Base-by-base conservation (phyloP, 805 yeast genomes). In the Naumovozyma baii region DNA sequence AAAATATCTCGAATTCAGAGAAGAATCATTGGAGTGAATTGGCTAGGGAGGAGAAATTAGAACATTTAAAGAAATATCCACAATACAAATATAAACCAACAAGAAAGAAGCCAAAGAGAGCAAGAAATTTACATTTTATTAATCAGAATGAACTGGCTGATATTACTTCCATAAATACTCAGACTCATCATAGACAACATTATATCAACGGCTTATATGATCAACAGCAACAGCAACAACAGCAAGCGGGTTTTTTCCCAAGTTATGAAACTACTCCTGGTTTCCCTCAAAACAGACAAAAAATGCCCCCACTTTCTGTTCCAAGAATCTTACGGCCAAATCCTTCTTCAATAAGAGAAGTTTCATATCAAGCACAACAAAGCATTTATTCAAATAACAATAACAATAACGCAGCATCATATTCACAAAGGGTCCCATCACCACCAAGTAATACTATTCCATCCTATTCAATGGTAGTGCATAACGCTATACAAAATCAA, bases 41-140 rank as follows among this genome's bases (percentile, higher is more conserved):
- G 47, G 92, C 94, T 18, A 87, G 81, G 50, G 83, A 81, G 51
- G 95, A 86, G 56, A 87, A 86, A 66, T 72, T 74, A 44, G 72
- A 75, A 47, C 95, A 86, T 55, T 83, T 85, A 36, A 78, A 78
- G 50, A 80, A 84, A 54, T 86, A 85, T 57, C 95, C 96, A 3
- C 86, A 86, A 40, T 86, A 86, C 62, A 75, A 90, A 48, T 86
- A 86, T 60, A 74, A 83, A 25, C 94, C 94, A 19, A 42, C 47
- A 18, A 44, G 47, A 12, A 44, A 37, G 33, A 31, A 37, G 3
- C 36, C 36, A 28, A 44, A 38, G 22, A 38, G 31, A 22, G 10
- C 26, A 22, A 22, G 26, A 22, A 22, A 22, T 22, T n/a, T n/a
- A n/a, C n/a, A n/a, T n/a, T n/a, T n/a, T n/a, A n/a, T n/a, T n/a